phyloP scores from a whole-genome alignment of 345 rosid species.

The Bruguiera parviflora region DNA sequence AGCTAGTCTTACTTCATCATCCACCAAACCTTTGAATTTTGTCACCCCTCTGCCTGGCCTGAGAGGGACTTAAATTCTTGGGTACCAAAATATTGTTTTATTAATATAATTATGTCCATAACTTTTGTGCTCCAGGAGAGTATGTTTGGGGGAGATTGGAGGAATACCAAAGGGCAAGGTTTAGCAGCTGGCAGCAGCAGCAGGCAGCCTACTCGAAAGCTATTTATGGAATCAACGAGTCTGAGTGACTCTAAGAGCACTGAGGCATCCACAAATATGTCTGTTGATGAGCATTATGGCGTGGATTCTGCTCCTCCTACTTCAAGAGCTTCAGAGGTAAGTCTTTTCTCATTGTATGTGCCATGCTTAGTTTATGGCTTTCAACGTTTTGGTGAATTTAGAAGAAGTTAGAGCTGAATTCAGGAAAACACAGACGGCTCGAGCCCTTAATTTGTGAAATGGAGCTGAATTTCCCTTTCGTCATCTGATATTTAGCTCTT shows the following conservation, averaged over 20 bases:
- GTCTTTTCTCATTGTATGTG: constrained; percentile 3
- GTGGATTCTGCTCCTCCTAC: constrained; percentile 76
- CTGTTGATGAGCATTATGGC: constrained; percentile 59
- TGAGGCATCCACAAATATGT: constrained; percentile 49
- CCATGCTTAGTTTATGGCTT: neutral
- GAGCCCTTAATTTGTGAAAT: too few relatives aligned
- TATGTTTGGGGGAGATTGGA: constrained; percentile 63
- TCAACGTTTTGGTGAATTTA: neutral
- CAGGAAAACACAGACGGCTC: too few relatives aligned
- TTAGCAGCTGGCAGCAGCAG: constrained; percentile 61
- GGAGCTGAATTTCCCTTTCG: neutral
- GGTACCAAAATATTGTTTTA: too few relatives aligned
- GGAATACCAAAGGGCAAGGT: constrained; percentile 65
- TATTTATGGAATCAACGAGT: constrained; percentile 54
- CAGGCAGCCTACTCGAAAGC: constrained; percentile 69
- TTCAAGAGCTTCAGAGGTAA: constrained; percentile 79
- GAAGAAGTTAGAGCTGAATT: neutral
- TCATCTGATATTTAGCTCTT: neutral
- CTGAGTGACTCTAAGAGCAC: constrained; percentile 65
- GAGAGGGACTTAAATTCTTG: too few relatives aligned
- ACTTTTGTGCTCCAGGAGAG: constrained; percentile 47
- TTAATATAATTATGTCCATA: too few relatives aligned
- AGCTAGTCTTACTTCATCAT: too few relatives aligned
- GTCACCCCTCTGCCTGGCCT: too few relatives aligned
- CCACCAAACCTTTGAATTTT: too few relatives aligned